Base-by-base conservation (phyloP, 2,329 filamentous ascomycete genomes). In the Calonectria pseudoturangicola region DNA sequence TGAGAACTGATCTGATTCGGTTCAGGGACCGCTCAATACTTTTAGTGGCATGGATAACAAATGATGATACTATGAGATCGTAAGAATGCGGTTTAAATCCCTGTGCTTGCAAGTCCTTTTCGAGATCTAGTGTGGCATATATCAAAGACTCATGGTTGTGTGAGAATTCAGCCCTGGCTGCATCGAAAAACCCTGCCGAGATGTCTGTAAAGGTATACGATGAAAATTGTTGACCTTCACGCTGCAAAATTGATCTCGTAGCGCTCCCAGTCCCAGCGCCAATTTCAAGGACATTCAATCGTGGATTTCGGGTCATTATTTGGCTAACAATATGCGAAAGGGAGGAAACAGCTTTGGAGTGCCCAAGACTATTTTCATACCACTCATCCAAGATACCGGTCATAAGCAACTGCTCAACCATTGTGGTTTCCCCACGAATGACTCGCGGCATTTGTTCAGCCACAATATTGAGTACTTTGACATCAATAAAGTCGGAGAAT, bases 171-270 rank as follows among this genome's bases (percentile, higher is more conserved):
- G 16, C 21, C 18, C 18, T 18, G 25, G 39, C 60, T 9, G n/a
- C n/a, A 4, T 27, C 25, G n/a, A 64, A 64, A 43, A 50, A 51
- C 3, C 27, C 45, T 9, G 28, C n/a, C 1, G 62, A 65, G 1
- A 36, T 13, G 25, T 51, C 62, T 3, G 62, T 65, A 21, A 39
- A 65, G 1, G 45, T 65, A 45, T 65, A 65, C 8, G 47, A 50
- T 3, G 62, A 65, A 36, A 50, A 51, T 9, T 10, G 12, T 13
- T 21, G 18, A 16, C 43, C 41, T 5, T 51, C 39, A 10, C 18
- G 16, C 2, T n/a, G 16, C 45, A 65, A 21, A 30, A 51, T 25
- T 16, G n/a, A 16, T 2, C 9, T 9, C 27, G 62, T 65, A 10
- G 45, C 30, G 4, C 62, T 28, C 7, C 39, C 41, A 12, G 60